Conservation (phyloP, 2,329 filamentous ascomycete species). For the Fusarium equiseti region DNA sequence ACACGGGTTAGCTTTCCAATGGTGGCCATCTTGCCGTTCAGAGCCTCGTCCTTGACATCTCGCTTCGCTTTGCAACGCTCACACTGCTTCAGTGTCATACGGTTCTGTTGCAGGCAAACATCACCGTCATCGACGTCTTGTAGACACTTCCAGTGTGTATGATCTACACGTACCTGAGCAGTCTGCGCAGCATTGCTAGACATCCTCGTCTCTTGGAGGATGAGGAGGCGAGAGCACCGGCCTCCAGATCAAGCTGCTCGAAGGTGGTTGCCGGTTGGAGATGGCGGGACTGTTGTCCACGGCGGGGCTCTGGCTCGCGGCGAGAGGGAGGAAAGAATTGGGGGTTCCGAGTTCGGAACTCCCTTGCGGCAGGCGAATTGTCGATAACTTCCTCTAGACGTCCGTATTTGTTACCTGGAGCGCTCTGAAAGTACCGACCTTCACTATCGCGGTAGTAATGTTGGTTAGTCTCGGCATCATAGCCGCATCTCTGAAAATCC, state of each 20-base stretch:
- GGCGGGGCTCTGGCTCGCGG: not conserved
- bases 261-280: not conserved
- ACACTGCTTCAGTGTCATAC: slow-evolving; percentile 7
- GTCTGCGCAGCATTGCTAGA: not conserved
- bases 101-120: slow-evolving; percentile 1
- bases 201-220: not conserved
- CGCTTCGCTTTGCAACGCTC: not conserved
- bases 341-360: not conserved
- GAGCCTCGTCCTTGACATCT: slow-evolving; percentile 5
- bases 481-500: not conserved
- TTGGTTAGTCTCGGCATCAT: not conserved
- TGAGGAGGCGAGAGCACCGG: not conserved
- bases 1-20: slow-evolving; percentile 11
- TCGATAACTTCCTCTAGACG: not conserved
- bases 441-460: not conserved
- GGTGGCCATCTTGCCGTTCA: not conserved
- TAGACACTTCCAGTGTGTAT: slow-evolving; percentile 7
- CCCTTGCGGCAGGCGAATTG: not conserved
- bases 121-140: not conserved
- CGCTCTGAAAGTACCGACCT: not conserved
- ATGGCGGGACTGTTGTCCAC: not conserved
- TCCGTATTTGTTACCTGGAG: not conserved
- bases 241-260: not conserved
- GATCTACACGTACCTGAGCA: not conserved
- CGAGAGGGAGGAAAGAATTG: not conserved